Base-by-base conservation (phyloP, 2,329 filamentous ascomycete species). In the Cytospora paraplurivora region DNA sequence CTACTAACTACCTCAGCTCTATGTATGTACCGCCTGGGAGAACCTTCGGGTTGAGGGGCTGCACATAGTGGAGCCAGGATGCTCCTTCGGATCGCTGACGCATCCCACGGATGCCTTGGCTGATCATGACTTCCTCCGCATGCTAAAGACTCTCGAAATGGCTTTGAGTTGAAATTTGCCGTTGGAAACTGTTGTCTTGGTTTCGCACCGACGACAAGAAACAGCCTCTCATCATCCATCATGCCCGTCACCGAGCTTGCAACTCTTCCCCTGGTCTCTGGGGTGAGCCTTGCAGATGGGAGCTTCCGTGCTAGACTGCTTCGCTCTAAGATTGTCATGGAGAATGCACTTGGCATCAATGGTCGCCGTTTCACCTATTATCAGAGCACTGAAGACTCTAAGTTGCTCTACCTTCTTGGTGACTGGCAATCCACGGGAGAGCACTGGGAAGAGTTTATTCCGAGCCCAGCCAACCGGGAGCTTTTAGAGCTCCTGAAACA, bases 171-270 rank as follows among this genome's bases (percentile, higher is more conserved):
- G n/a, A n/a, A n/a, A n/a, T n/a, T n/a, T n/a, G n/a, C n/a, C n/a
- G n/a, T n/a, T n/a, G n/a, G n/a, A n/a, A 12, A 38, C 37, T 38
- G 8, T 3, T 1, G 2, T 5, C 1, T 1, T 38, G 5, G 2
- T 38, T 15, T 13, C 10, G 15, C 15, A 38, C 15, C 12, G 4
- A 15, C 4, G 12, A 13, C 37, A 13, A 38, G 12, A 12, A 38
- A 13, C 37, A 27, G 27, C 4, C 27, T 13, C 15, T 15, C 3
- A 41, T 12, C 32, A 8, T 33, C 32, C 32, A 34, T 54, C 51
- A 59, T 59, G 57, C 21, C 57, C 19, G 57, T 59, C 21, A 59
- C 57, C 13, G 57, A 59, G 35, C 21, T 59, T 12, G 57, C 47
- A 19, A 35, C 53, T 10, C 57, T 53, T 34, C 49, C n/a, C 49